phyloP scores from a whole-genome alignment of 2,329 filamentous ascomycete genomes.

The Sporothrix phasma region DNA sequence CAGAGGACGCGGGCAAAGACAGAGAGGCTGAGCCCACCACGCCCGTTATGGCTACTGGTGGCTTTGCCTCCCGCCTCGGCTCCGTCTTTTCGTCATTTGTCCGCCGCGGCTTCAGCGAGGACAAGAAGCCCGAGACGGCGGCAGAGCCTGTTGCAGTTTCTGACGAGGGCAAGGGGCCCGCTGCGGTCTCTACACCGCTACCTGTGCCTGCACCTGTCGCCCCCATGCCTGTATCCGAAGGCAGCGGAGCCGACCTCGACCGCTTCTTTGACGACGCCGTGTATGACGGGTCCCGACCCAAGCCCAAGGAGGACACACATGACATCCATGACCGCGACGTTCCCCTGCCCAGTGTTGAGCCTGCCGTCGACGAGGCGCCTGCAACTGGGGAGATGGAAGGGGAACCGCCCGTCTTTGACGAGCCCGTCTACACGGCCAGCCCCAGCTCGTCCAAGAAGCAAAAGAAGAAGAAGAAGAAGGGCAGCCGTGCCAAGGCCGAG shows the following conservation, averaged over 20 bases:
- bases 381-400: background rate
- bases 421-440: background rate
- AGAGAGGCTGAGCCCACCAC: background rate
- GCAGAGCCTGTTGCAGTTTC: background rate
- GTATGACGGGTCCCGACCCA: no score
- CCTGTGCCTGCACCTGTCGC: background rate
- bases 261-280: constrained; percentile 9
- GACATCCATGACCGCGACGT: no score
- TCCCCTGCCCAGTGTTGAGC: background rate
- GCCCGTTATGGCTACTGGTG: background rate
- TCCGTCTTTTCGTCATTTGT: constrained; percentile 12
- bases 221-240: background rate
- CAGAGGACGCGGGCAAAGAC: background rate
- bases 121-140: background rate
- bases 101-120: constrained; percentile 1
- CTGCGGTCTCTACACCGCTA: no score
- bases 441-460: background rate
- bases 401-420: background rate
- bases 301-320: no score
- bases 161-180: background rate
- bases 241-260: constrained; percentile 11
- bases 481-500: constrained; percentile 4
- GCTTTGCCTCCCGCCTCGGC: constrained; percentile 11
- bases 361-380: background rate
- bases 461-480: constrained; percentile 1